phyloP scores from a whole-genome alignment of 192 early-diverging fungal species.

The Radiomyces spectabilis region DNA sequence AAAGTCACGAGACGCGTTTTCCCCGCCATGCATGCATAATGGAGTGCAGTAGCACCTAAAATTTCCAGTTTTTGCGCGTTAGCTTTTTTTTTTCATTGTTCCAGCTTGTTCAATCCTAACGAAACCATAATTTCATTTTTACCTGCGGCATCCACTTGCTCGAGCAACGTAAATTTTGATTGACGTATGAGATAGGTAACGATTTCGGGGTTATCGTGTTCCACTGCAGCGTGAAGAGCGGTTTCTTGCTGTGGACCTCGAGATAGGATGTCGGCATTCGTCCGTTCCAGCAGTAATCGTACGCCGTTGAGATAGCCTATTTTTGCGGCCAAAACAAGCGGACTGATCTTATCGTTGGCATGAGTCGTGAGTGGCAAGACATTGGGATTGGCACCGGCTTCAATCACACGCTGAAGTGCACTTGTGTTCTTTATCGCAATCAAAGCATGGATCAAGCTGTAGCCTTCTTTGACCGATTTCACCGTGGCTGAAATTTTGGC shows the following conservation, averaged over 20 bases:
- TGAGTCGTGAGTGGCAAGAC: constrained; percentile 7
- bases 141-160: constrained; percentile 6
- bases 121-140: too few relatives aligned
- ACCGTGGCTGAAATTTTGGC: constrained; percentile 12
- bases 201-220: constrained; percentile 1
- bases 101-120: too few relatives aligned
- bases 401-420: constrained; percentile 11
- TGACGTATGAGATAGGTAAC: constrained; percentile 9
- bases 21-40: constrained; percentile 16
- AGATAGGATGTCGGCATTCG: constrained; percentile 5
- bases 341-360: constrained; percentile 2
- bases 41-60: constrained; percentile 18
- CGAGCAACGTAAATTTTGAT: constrained; percentile 1
- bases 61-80: too few relatives aligned
- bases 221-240: constrained; percentile 13
- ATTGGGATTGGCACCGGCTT: constrained; percentile 16
- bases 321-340: constrained; percentile 16
- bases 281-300: constrained; percentile 10
- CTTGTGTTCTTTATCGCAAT: constrained; percentile 13
- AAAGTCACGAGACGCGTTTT: constrained; percentile 5
- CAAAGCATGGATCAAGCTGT: constrained; percentile 18
- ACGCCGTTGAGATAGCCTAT: constrained; percentile 18
- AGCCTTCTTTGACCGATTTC: constrained; percentile 12
- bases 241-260: constrained; percentile 2
- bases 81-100: neutral